phyloP scores from a whole-genome alignment of 495 filamentous ascomycete genomes.

The Terfezia claveryi region DNA sequence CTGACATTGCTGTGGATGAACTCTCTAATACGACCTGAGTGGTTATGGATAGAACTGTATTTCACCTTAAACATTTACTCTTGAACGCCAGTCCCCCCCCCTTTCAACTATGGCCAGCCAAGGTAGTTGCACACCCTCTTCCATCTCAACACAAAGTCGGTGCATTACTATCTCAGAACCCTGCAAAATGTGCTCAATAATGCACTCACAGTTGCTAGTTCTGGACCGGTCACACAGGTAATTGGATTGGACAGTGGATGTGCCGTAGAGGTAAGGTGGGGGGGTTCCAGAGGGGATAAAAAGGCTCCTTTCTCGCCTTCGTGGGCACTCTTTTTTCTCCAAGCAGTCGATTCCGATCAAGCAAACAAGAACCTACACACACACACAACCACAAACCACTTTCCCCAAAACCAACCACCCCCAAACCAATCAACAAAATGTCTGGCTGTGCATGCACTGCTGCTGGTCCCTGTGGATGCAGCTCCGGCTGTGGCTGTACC shows the following conservation, averaged over 20 bases:
- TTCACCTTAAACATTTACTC: too few species aligned
- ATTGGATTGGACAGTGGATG: too few species aligned
- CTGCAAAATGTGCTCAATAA: slow-evolving; percentile 2
- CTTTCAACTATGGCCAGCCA: too few species aligned
- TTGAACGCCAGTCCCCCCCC: too few species aligned
- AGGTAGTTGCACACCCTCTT: too few species aligned
- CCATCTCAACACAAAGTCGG: too few species aligned
- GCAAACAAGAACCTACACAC: neutral
- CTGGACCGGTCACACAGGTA: neutral
- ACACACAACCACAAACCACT: slow-evolving; percentile 5
- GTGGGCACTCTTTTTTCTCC: neutral
- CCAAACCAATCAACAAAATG: slow-evolving; percentile 11
- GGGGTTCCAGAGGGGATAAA: slow-evolving; percentile 5
- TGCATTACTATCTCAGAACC: neutral
- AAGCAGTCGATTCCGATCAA: neutral
- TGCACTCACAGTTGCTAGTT: too few species aligned
- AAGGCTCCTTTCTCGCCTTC: slow-evolving; percentile 6
- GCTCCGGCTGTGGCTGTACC: slow-evolving; percentile 1
- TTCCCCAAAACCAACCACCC: slow-evolving; percentile 5
- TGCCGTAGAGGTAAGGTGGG: neutral
- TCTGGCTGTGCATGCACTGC: slow-evolving; percentile 15
- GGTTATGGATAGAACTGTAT: too few species aligned
- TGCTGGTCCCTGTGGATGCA: slow-evolving; percentile 15
- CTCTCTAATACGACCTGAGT: too few species aligned
- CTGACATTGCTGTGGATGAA: too few species aligned